Evolutionary conservation across 2,329 filamentous ascomycete genomes (phyloP).

Genomic region (Colletotrichum orchidophilum): DNA sequence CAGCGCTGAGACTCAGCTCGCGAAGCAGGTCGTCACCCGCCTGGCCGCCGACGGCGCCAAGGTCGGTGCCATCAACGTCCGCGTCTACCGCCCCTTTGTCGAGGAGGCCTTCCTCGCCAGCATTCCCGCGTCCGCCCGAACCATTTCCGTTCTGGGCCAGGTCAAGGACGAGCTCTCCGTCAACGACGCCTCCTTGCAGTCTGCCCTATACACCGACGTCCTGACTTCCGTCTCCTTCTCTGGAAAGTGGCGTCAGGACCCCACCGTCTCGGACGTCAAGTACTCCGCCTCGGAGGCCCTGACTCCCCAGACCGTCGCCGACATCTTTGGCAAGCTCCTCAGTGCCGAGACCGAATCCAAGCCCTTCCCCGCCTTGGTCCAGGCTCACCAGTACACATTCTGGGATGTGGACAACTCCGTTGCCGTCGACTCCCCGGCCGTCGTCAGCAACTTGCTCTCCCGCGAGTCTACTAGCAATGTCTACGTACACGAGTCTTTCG

Average conservation of each 20-base stretch:
- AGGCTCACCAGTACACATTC: conserved; percentile 87
- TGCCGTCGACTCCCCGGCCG: conserved; percentile 71
- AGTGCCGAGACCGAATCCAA: conserved; percentile 63
- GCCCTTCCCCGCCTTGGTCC: conserved; percentile 54
- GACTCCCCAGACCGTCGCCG: conserved; percentile 63
- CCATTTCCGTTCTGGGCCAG: conserved; percentile 88
- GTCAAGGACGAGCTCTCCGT: conserved; percentile 79
- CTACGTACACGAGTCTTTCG: conserved; percentile 69
- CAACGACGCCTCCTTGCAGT: conserved; percentile 79
- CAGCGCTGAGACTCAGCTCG: conserved; percentile 87
- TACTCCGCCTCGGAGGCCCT: conserved; percentile 76
- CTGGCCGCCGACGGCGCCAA: conserved; percentile 78
- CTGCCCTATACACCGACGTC: conserved; percentile 91
- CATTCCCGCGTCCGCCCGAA: conserved; percentile 79
- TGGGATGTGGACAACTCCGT: conserved; percentile 87
- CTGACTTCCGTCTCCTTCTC: conserved; percentile 86
- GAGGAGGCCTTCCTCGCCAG: conserved; percentile 91
- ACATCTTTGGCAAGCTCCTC: conserved; percentile 56
- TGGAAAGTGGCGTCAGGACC: conserved; percentile 69
- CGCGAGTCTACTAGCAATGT: conserved; percentile 75
- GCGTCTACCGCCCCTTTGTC: conserved; percentile 93
- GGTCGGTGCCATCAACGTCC: conserved; percentile 89
- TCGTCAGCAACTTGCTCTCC: conserved; percentile 69
- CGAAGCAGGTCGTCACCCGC: conserved; percentile 80
- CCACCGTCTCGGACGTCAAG: conserved; percentile 83